Evolutionary conservation across 164 flowering plant species (phyloP).

Genomic region (Euptelea pleiosperma): DNA sequence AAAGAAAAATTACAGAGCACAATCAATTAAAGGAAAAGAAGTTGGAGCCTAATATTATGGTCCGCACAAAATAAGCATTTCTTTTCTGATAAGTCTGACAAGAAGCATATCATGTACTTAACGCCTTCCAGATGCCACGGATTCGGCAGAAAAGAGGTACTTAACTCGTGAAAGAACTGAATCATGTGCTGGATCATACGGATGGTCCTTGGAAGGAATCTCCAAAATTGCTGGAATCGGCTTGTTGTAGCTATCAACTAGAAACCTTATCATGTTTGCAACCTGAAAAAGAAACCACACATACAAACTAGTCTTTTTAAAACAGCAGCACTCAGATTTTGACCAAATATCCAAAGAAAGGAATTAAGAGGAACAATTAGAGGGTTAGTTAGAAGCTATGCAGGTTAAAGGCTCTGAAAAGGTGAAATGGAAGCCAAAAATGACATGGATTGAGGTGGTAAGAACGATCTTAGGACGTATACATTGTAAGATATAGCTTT

Average conservation of each 20-base stretch:
- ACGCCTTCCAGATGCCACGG: conserved; percentile 80
- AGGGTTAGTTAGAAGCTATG: too few relatives aligned
- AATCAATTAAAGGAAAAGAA: not conserved
- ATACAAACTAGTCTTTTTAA: too few relatives aligned
- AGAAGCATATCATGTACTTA: conserved; percentile 17
- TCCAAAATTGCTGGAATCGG: conserved; percentile 95
- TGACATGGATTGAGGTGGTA: too few relatives aligned
- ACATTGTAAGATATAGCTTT: too few relatives aligned
- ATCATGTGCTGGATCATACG: conserved; percentile 92
- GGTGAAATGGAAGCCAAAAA: too few relatives aligned
- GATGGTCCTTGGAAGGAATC: conserved; percentile 98
- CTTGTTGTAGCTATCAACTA: conserved; percentile 93
- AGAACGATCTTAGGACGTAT: too few relatives aligned
- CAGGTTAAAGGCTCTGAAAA: too few relatives aligned
- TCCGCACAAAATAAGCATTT: not conserved
- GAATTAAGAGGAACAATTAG: too few relatives aligned
- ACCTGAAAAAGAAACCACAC: too few relatives aligned
- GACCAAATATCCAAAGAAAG: too few relatives aligned
- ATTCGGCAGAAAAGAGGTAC: conserved; percentile 80
- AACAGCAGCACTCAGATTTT: too few relatives aligned
- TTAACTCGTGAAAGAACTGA: conserved; percentile 94
- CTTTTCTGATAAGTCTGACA: too few relatives aligned
- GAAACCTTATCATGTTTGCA: conserved; percentile 92
- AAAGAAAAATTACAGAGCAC: not conserved
- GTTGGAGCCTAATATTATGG: not conserved